Percentiles rank a stretch among this genome's conserved stretches.
These are phyloP conservation scores for Eucalyptus globulus DNA, from an alignment of 345 rosid genomes.

Conservation along the genomic window DNA sequence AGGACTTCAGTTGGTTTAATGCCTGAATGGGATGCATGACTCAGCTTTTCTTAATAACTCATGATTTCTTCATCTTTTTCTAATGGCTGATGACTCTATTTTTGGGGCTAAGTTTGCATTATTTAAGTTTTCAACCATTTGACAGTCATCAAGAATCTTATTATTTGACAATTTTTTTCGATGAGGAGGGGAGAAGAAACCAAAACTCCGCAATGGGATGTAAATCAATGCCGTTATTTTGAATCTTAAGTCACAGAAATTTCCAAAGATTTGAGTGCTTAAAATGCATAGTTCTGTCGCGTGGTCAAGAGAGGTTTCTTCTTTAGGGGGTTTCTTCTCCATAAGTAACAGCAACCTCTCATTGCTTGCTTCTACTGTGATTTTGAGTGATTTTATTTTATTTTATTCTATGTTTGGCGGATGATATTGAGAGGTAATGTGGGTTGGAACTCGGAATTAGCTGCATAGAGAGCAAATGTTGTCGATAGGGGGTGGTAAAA, in stretches of 20 bases:
- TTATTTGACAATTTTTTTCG: background rate
- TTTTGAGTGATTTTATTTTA: background rate
- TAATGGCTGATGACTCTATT: background rate
- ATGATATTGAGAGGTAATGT: background rate
- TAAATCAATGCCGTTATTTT: background rate
- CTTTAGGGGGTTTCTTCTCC: background rate
- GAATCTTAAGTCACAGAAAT: background rate
- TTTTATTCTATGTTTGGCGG: background rate
- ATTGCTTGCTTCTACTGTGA: background rate
- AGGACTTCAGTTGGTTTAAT: background rate
- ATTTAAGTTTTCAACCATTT: background rate
- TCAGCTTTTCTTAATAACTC: background rate
- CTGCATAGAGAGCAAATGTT: background rate
- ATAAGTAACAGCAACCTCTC: background rate
- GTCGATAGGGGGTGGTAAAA: background rate
- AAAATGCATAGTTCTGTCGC: background rate
- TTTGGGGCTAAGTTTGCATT: background rate
- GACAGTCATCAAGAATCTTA: background rate
- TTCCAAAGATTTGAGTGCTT: background rate
- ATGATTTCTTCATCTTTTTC: background rate
- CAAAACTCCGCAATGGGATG: background rate
- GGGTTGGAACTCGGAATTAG: background rate
- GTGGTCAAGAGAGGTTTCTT: background rate
- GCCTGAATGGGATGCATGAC: background rate
- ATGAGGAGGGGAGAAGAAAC: background rate